Percentiles rank a stretch among this genome's conserved stretches.
These are phyloP conservation scores for Violaceomyces palustris DNA, from an alignment of 1,284 basidiomycete species.

Conservation along the genomic window DNA sequence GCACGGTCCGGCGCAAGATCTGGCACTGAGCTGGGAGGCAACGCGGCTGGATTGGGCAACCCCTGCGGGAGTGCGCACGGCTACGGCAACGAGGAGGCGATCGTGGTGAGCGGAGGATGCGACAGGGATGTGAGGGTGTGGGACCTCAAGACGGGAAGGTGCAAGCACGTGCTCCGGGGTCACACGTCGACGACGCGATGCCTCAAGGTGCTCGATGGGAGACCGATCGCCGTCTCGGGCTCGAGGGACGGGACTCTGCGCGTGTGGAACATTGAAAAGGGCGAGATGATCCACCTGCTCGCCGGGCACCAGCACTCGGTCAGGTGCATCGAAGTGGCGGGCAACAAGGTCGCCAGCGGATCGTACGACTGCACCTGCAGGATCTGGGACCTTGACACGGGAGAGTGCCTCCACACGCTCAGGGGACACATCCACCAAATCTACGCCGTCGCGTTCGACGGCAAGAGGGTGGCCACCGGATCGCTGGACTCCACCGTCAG, in stretches of 20 bases:
- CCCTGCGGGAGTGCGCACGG: constrained; percentile 57
- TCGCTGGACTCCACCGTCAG: constrained; percentile 59
- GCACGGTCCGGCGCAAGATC: background rate
- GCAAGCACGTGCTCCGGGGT: constrained; percentile 72
- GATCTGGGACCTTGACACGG: constrained; percentile 49
- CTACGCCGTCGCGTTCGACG: constrained; percentile 89
- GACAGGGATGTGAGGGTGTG: constrained; percentile 85
- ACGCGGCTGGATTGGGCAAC: constrained; percentile 30
- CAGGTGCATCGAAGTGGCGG: constrained; percentile 79
- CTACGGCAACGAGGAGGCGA: constrained; percentile 64
- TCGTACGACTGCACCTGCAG: constrained; percentile 73
- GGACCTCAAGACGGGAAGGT: constrained; percentile 79
- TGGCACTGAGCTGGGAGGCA: constrained; percentile 7
- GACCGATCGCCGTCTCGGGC: constrained; percentile 83
- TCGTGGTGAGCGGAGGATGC: constrained; percentile 87
- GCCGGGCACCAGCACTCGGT: constrained; percentile 78
- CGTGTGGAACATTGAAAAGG: constrained; percentile 87
- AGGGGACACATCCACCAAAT: constrained; percentile 87
- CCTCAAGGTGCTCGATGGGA: constrained; percentile 76
- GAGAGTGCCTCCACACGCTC: constrained; percentile 73
- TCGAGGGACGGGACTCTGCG: constrained; percentile 71
- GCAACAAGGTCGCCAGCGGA: constrained; percentile 74
- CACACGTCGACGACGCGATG: constrained; percentile 90
- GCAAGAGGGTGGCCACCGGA: constrained; percentile 75
- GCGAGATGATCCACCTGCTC: constrained; percentile 66